Conservation (phyloP, 2,329 filamentous ascomycete genomes). For the Leptographium wingfieldii region DNA sequence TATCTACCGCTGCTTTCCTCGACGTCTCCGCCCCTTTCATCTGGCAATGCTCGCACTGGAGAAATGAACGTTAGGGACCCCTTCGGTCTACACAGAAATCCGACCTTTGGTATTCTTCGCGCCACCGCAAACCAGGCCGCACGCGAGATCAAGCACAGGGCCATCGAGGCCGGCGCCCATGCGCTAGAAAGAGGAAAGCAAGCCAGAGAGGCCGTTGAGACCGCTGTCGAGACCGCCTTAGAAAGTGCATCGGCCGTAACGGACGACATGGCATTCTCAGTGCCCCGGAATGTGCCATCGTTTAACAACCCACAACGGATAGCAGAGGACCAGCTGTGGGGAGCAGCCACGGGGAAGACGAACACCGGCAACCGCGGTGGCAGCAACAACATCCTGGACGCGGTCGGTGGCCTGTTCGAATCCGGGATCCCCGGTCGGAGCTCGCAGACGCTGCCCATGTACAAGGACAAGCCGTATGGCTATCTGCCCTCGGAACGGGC, state of each 20-base stretch:
- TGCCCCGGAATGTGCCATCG: slow-evolving; percentile 58
- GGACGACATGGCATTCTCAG: slow-evolving; percentile 49
- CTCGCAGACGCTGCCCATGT: slow-evolving; percentile 63
- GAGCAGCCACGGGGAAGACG: slow-evolving; percentile 17
- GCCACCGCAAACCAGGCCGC: slow-evolving; percentile 32
- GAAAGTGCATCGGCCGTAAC: slow-evolving; percentile 3
- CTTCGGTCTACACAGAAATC: slow-evolving; percentile 25
- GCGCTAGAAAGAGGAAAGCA: slow-evolving; percentile 30
- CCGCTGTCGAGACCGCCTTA: slow-evolving; percentile 10
- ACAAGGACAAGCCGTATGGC: slow-evolving; percentile 95
- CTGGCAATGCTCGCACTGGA: slow-evolving; percentile 6
- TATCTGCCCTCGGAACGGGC: slow-evolving; percentile 49
- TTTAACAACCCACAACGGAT: slow-evolving; percentile 53
- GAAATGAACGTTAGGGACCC: slow-evolving; percentile 30
- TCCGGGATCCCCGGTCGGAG: slow-evolving; percentile 16
- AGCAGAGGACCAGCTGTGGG: slow-evolving; percentile 56
- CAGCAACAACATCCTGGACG: slow-evolving; percentile 42
- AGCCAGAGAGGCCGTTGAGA: slow-evolving; percentile 18
- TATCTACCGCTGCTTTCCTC: too few species aligned
- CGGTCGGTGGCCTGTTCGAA: slow-evolving; percentile 53
- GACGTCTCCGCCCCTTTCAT: neutral
- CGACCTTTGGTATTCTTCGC: slow-evolving; percentile 33
- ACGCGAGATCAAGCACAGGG: slow-evolving; percentile 31
- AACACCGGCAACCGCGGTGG: slow-evolving; percentile 8
- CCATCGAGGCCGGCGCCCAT: slow-evolving; percentile 35